Evolutionary conservation across 129 eudicot genomes (phyloP).

Genomic region (Flaveria ramosissima): DNA sequence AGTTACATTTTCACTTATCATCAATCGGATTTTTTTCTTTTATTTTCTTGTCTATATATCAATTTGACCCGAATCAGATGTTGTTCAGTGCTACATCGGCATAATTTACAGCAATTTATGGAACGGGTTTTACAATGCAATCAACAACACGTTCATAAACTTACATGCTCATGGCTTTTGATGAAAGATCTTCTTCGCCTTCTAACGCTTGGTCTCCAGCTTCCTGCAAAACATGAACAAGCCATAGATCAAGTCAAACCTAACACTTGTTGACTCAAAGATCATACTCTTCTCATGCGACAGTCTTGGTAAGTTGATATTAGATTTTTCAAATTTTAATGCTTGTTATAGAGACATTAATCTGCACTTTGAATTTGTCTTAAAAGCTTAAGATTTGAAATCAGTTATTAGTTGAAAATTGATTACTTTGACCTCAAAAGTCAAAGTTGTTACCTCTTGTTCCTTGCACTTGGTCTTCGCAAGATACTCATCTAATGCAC

Average conservation of each 20-base stretch:
- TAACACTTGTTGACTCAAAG: constrained; percentile 5
- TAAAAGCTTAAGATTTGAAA: background rate
- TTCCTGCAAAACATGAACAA: constrained; percentile 43
- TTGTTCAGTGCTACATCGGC: constrained; percentile 35
- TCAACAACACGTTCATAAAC: constrained; percentile 12
- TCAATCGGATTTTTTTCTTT: constrained; percentile 5
- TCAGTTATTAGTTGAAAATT: background rate
- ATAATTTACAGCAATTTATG: constrained; percentile 42
- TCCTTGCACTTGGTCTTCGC: constrained; percentile 43
- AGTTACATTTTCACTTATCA: constrained; percentile 28
- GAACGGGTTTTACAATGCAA: constrained; percentile 29
- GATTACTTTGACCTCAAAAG: background rate
- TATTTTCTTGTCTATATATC: constrained; percentile 17
- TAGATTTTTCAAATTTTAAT: background rate
- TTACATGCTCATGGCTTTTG: constrained; percentile 86
- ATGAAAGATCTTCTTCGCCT: constrained; percentile 53
- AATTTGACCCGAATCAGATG: constrained; percentile 34
- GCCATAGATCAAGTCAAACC: constrained; percentile 4
- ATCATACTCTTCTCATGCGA: background rate
- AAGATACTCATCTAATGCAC: constrained; percentile 68
- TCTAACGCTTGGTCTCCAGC: constrained; percentile 44
- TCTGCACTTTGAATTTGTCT: background rate
- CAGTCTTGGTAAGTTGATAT: background rate
- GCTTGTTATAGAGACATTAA: background rate
- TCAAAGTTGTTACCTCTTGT: constrained; percentile 45